Base-by-base conservation (phyloP, 108 stramenopile species). In the Hondaea fermentalgiana region DNA sequence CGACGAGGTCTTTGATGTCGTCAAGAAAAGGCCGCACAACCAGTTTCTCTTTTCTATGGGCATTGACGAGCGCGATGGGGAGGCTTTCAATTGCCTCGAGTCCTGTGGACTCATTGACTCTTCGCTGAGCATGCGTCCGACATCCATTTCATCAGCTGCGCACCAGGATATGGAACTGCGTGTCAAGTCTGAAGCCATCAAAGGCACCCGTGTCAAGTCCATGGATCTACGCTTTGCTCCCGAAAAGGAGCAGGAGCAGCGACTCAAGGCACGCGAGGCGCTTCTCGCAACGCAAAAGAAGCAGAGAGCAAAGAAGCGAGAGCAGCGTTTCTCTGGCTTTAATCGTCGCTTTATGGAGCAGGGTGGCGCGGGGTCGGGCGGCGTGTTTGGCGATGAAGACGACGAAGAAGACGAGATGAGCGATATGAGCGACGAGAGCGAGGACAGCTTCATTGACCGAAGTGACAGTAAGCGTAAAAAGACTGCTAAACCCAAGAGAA, bases 1-100 rank as follows among this genome's bases (percentile, higher is more conserved):
- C 21, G 90, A 91, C 23, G 91, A 91, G 58, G 90, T 58, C 60
- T 91, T 91, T 60, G 91, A 91, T 45, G 90, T 90, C 4, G 72
- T 14, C 6, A 35, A 57, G 28, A 60, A 91, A 17, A 16, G 44
- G 17, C 71, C 87, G 51, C 87, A 90, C 88, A 90, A 89, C 44
- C 44, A 72, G 5, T 89, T 51, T 58, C 43, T 58, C 10, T 89
- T 51, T 53, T 21, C 76, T 3, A 83, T 83, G 76, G 51, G 49
- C 45, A 53, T 16, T 3, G 76, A 83, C 51, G 51, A 47, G 3
- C 51, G 49, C 3, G 49, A 53, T 35, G 76, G 76, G 19, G 49
- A 53, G 16, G 25, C 49, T 45, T 69, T 69, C 64, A 69, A 69
- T 17, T 83, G 76, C 23, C 51, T 83, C 12, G 76, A 83, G 4